Conservation (phyloP, 495 filamentous ascomycete species). For the Hypoxylon intermedium region DNA sequence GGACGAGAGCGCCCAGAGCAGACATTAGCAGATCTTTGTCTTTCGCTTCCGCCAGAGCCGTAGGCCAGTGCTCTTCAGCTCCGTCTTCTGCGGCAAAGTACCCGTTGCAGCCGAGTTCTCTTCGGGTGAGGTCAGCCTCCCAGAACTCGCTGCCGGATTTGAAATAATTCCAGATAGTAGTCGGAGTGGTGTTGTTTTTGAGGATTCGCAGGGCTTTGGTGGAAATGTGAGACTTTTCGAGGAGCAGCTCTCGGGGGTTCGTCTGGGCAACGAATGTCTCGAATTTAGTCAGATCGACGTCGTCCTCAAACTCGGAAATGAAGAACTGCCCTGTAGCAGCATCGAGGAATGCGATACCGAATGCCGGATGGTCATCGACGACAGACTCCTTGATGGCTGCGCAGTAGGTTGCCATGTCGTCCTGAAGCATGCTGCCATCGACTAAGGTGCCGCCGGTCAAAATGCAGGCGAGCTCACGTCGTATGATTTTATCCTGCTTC, state of each 20-base stretch:
- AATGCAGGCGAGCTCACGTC: slow-evolving; percentile 86
- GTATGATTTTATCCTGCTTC: slow-evolving; percentile 89
- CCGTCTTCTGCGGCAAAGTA: slow-evolving; percentile 79
- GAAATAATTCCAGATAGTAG: slow-evolving; percentile 93
- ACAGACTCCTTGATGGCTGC: slow-evolving; percentile 92
- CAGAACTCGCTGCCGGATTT: slow-evolving; percentile 92
- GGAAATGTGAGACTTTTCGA: slow-evolving; percentile 88
- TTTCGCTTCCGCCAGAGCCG: slow-evolving; percentile 71
- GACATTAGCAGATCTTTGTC: slow-evolving; percentile 89
- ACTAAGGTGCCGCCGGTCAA: slow-evolving; percentile 92
- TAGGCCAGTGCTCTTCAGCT: slow-evolving; percentile 76
- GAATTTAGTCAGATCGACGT: slow-evolving; percentile 94
- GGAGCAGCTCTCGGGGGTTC: slow-evolving; percentile 83
- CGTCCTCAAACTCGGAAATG: slow-evolving; percentile 88
- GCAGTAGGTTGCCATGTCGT: slow-evolving; percentile 97
- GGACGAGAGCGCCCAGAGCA: slow-evolving; percentile 85
- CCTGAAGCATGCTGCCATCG: slow-evolving; percentile 94
- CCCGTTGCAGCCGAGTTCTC: slow-evolving; percentile 79
- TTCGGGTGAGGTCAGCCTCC: slow-evolving; percentile 79
- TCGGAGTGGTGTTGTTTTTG: slow-evolving; percentile 92
- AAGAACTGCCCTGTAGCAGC: slow-evolving; percentile 96
- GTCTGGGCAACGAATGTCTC: slow-evolving; percentile 97
- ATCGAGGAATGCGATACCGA: slow-evolving; percentile 94
- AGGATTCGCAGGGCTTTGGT: slow-evolving; percentile 88
- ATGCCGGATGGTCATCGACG: slow-evolving; percentile 76